Evolutionary conservation across 1,284 basidiomycete species (phyloP), one percentile per base, ranked within the genome.

Genomic region (Tremellales sp.): DNA sequence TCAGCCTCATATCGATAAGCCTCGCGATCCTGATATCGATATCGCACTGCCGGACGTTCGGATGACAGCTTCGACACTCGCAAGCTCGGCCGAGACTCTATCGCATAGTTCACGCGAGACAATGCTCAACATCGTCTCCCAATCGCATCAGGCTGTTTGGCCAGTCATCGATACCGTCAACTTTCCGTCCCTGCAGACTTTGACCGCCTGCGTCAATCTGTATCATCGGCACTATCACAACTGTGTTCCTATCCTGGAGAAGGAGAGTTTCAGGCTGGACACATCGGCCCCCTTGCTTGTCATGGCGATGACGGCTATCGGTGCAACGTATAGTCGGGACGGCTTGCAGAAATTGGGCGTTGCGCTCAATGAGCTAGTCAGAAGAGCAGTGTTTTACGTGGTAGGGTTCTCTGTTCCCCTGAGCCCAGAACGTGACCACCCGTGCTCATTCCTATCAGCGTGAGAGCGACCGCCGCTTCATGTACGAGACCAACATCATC

Each of bases 381-480:
- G 58, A 22, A 40, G 61, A 17, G 53, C 49, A 11, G 33, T 59
- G 3, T 21, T 57, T 5, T 62, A 52, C 44, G 58, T 62, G 21
- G 57, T 57, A 40, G 51, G 59, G 45, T 13, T 44, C 12, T 23
- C 10, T n/a, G 22, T 12, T 12, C 19, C 17, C 7, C 19, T 39
- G 8, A 13, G 17, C 8, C 7, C 7, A 21, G 10, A 7, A 39
- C 36, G 19, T 39, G 36, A 15, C 7, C 3, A 11, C n/a, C 21
- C 6, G 4, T 4, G 24, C 47, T 45, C 41, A 39, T 7, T 19
- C n/a, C n/a, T 29, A 23, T 23, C 42, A 57, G 57, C 43, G 57
- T 24, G 61, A 61, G 42, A 54, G 54, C 37, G 61, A 62, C 40
- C 44, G 48, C 5, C 45, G 56, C 11, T 58, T 58, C 41, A 42